Evolutionary conservation across 2,329 filamentous ascomycete genomes (phyloP).

Genomic region (Trichoderma endophyticum): DNA sequence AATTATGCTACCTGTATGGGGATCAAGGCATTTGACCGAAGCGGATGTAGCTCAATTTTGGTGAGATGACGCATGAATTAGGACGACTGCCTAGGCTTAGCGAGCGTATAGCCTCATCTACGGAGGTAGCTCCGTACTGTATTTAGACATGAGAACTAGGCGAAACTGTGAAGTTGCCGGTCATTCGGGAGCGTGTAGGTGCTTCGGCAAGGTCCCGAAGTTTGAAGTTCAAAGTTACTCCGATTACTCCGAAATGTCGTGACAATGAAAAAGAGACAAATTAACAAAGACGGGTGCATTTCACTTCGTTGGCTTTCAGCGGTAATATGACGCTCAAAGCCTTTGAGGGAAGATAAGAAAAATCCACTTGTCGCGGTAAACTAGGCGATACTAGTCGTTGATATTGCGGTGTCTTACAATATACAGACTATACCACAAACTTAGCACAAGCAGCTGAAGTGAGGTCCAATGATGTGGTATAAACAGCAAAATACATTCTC

Average conservation of each 20-base stretch:
- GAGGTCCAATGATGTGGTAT: not conserved
- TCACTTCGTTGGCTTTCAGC: not conserved
- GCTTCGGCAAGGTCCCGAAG: not conserved
- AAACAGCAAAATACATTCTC: no score
- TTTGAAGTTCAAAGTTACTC: not conserved
- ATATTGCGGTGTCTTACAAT: not conserved
- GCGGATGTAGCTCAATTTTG: not conserved
- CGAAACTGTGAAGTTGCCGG: not conserved
- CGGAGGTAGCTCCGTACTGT: no score
- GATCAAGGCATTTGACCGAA: not conserved
- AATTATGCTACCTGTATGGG: not conserved
- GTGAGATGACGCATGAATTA: not conserved
- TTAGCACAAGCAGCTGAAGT: no score
- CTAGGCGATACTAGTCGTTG: not conserved
- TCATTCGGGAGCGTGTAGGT: not conserved
- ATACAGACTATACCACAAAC: not conserved
- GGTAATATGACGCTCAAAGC: not conserved
- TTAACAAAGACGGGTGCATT: not conserved
- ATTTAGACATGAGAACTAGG: not conserved
- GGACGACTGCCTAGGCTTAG: not conserved
- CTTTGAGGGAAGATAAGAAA: not conserved
- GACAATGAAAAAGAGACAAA: not conserved
- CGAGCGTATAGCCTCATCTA: not conserved
- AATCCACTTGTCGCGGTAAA: not conserved
- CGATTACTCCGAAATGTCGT: not conserved